Conservation (phyloP, 2,329 filamentous ascomycete species). For the Alternaria ethzedia region DNA sequence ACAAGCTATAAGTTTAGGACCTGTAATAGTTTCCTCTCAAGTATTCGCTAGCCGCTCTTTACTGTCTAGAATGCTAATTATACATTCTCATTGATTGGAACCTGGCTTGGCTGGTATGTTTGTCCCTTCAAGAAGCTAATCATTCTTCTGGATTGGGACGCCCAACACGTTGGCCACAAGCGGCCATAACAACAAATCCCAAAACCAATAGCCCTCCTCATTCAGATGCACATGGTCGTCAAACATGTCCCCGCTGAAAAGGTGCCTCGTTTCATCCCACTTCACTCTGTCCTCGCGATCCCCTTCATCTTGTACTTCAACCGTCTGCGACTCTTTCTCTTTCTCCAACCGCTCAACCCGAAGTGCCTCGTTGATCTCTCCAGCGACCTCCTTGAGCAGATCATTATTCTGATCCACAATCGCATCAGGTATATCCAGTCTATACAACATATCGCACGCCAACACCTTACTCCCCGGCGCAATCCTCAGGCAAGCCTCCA, state of each 20-base stretch:
- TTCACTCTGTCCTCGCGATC: constrained; percentile 1
- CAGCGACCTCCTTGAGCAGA: constrained; percentile 8
- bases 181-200: constrained; percentile 13
- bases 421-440: constrained; percentile 5
- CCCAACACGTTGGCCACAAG: neutral
- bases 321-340: neutral
- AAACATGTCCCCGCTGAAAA: constrained; percentile 12
- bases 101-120: neutral
- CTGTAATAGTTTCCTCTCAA: neutral
- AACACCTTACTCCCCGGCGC: constrained; percentile 11
- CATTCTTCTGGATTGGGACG: neutral
- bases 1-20: neutral
- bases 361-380: constrained; percentile 7
- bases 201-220: constrained; percentile 15
- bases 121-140: neutral
- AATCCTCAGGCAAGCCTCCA: constrained; percentile 13
- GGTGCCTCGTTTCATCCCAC: constrained; percentile 12
- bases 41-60: neutral
- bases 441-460: constrained; percentile 12
- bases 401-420: constrained; percentile 15
- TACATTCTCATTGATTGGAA: neutral
- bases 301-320: neutral
- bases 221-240: constrained; percentile 25
- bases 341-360: neutral
- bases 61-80: neutral